These are phyloP conservation scores for Pyrrhoderma noxium DNA, from an alignment of 1,284 basidiomycete species.

Conservation along the genomic window DNA sequence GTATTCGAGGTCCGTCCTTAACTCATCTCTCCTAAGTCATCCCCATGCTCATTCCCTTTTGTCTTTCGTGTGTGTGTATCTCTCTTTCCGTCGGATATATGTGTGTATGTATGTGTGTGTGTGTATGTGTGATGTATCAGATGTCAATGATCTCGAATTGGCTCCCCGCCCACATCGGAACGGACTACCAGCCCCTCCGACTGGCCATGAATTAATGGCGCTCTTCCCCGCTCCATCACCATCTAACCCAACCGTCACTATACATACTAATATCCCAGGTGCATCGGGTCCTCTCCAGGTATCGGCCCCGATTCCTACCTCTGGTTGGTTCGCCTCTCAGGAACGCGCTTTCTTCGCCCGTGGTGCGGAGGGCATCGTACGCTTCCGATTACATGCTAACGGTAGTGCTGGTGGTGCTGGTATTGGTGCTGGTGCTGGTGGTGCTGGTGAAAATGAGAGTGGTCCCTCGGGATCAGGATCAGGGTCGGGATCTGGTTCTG, in stretches of 20 bases:
- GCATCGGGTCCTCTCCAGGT: not conserved
- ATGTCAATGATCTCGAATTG: slow-evolving; percentile 1
- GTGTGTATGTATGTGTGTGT: too few relatives aligned
- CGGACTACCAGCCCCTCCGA: slow-evolving; percentile 52
- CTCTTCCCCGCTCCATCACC: slow-evolving; percentile 66
- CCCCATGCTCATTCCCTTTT: not conserved
- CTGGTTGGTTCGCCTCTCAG: slow-evolving; percentile 60
- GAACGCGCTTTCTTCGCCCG: slow-evolving; percentile 71
- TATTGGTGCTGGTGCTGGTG: not conserved
- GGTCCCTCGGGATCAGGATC: not conserved
- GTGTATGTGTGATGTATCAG: too few relatives aligned
- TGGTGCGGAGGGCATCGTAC: slow-evolving; percentile 64
- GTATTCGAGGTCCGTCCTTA: slow-evolving; percentile 6
- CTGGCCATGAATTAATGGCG: slow-evolving; percentile 74
- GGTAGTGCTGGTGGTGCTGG: slow-evolving; percentile 1
- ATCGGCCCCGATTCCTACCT: slow-evolving; percentile 40
- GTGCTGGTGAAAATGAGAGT: not conserved
- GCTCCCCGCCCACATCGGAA: slow-evolving; percentile 7
- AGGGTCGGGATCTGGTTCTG: too few relatives aligned
- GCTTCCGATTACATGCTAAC: slow-evolving; percentile 31
- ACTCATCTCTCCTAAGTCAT: not conserved
- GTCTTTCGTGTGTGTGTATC: too few relatives aligned
- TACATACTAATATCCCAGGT: not conserved
- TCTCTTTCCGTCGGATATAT: too few relatives aligned
- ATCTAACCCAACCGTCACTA: slow-evolving; percentile 21